Evolutionary conservation across 2,329 filamentous ascomycete species (phyloP).

Genomic region (Aciculosporium take): DNA sequence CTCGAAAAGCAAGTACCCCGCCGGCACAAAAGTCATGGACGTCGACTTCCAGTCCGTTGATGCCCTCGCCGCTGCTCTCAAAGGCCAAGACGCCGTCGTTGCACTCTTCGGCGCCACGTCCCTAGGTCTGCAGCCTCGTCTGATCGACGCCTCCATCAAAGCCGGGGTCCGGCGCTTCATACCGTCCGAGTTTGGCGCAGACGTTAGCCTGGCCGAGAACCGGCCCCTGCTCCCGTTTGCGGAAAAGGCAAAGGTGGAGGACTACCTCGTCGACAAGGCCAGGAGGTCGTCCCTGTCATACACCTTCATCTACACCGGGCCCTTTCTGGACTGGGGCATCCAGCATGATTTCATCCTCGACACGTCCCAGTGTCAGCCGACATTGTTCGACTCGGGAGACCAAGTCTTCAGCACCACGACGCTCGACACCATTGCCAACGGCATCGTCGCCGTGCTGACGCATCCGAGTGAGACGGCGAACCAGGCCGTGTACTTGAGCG

Average conservation of each 20-base stretch:
- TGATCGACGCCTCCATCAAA: slow-evolving; percentile 44
- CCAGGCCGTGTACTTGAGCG: slow-evolving; percentile 30
- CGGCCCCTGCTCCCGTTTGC: slow-evolving; percentile 35
- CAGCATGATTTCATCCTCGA: slow-evolving; percentile 29
- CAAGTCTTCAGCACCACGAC: slow-evolving; percentile 32
- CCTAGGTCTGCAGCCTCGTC: slow-evolving; percentile 22
- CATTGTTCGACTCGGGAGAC: slow-evolving; percentile 37
- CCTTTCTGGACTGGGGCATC: slow-evolving; percentile 46
- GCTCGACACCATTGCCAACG: slow-evolving; percentile 30
- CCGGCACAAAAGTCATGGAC: slow-evolving; percentile 16
- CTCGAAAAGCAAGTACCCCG: slow-evolving; percentile 24
- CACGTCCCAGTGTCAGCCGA: slow-evolving; percentile 22
- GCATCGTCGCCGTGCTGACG: slow-evolving; percentile 32
- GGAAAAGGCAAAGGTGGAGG: slow-evolving; percentile 30
- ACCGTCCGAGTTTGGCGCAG: slow-evolving; percentile 40
- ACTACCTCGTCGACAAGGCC: slow-evolving; percentile 26
- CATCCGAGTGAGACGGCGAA: slow-evolving; percentile 41
- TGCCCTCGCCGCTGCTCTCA: slow-evolving; percentile 35
- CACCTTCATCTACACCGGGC: slow-evolving; percentile 36
- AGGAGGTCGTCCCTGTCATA: slow-evolving; percentile 33
- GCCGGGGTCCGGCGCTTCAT: slow-evolving; percentile 49
- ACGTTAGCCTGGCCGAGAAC: slow-evolving; percentile 19
- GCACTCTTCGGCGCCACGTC: slow-evolving; percentile 20
- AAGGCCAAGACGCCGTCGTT: slow-evolving; percentile 43
- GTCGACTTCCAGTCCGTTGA: slow-evolving; percentile 28